A percentile compares a stretch with the other conserved stretches of the same genome.
These are phyloP conservation scores for Pistacia vera DNA, from an alignment of 345 rosid genomes.

Conservation along the genomic window DNA sequence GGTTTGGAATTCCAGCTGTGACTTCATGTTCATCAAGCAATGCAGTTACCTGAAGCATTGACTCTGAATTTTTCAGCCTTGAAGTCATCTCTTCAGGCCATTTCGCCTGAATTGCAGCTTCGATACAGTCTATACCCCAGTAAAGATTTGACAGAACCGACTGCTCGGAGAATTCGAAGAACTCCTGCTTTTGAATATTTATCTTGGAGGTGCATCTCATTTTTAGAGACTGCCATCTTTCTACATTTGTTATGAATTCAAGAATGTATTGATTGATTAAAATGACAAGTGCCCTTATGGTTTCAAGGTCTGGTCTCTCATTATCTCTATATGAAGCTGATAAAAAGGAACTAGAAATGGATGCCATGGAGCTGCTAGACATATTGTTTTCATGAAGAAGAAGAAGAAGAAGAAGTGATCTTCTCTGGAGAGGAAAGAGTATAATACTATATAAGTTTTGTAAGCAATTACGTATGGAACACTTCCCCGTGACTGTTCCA, in stretches of 20 bases:
- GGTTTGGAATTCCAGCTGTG: constrained; percentile 68
- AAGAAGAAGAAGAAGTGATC: not conserved
- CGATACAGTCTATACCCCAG: constrained; percentile 72
- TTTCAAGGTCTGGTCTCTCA: constrained; percentile 46
- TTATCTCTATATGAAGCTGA: constrained; percentile 26
- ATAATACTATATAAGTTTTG: constrained; percentile 4
- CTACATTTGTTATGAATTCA: constrained; percentile 27
- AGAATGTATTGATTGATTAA: constrained; percentile 48
- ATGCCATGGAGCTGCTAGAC: constrained; percentile 35
- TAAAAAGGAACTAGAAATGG: constrained; percentile 32
- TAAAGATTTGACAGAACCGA: constrained; percentile 70
- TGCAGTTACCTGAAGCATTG: constrained; percentile 87
- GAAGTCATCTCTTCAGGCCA: constrained; percentile 36
- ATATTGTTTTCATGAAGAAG: constrained; percentile 8
- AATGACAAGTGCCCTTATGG: constrained; percentile 36
- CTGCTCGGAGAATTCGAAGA: constrained; percentile 66
- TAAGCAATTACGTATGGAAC: constrained; percentile 16
- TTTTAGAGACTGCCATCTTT: constrained; percentile 46
- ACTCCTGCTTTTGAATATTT: constrained; percentile 35
- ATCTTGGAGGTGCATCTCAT: constrained; percentile 47
- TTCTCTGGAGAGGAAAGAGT: constrained; percentile 16
- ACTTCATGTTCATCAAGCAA: constrained; percentile 72
- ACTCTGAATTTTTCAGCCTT: constrained; percentile 56
- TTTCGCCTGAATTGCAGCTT: constrained; percentile 49
- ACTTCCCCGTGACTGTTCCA: constrained; percentile 41